These are phyloP conservation scores for Amanita polypyramis DNA, from an alignment of 768 basidiomycete species.

Conservation along the genomic window DNA sequence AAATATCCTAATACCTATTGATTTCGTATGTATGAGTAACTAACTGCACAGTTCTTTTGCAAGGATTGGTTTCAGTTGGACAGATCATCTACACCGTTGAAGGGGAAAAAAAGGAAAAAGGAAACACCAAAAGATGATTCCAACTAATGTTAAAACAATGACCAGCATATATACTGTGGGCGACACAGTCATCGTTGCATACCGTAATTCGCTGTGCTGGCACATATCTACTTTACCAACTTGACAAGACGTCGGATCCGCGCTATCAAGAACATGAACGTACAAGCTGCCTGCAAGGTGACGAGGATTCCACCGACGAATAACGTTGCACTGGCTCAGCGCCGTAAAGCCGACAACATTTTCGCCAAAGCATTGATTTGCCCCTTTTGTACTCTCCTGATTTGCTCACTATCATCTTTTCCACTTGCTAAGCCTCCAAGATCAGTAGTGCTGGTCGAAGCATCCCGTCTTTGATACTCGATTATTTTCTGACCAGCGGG, in stretches of 20 bases:
- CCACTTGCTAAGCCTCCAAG: slow-evolving; percentile 29
- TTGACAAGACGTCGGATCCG: slow-evolving; percentile 27
- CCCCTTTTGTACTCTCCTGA: slow-evolving; percentile 78
- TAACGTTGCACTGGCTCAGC: slow-evolving; percentile 24
- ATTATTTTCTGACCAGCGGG: slow-evolving; percentile 34
- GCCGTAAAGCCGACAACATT: slow-evolving; percentile 78
- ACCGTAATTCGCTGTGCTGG: slow-evolving; percentile 15
- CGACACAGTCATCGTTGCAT: slow-evolving; percentile 23
- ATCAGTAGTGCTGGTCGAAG: slow-evolving; percentile 68
- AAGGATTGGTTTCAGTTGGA: slow-evolving; percentile 10
- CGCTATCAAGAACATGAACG: slow-evolving; percentile 7
- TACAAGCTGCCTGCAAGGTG: neutral
- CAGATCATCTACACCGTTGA: slow-evolving; percentile 9
- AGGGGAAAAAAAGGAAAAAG: slow-evolving; percentile 12
- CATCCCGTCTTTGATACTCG: slow-evolving; percentile 46
- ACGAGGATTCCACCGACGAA: neutral
- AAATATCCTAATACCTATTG: slow-evolving; percentile 11
- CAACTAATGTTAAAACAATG: slow-evolving; percentile 2
- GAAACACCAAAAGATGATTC: slow-evolving; percentile 13
- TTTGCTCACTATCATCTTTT: slow-evolving; percentile 37
- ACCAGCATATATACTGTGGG: slow-evolving; percentile 4
- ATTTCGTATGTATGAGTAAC: slow-evolving; percentile 9
- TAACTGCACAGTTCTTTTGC: slow-evolving; percentile 9
- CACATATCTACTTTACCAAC: slow-evolving; percentile 36
- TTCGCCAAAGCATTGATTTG: slow-evolving; percentile 87